These are phyloP conservation scores for Saksenaea oblongispora DNA, from an alignment of 371 early-diverging fungal genomes.

Conservation along the genomic window DNA sequence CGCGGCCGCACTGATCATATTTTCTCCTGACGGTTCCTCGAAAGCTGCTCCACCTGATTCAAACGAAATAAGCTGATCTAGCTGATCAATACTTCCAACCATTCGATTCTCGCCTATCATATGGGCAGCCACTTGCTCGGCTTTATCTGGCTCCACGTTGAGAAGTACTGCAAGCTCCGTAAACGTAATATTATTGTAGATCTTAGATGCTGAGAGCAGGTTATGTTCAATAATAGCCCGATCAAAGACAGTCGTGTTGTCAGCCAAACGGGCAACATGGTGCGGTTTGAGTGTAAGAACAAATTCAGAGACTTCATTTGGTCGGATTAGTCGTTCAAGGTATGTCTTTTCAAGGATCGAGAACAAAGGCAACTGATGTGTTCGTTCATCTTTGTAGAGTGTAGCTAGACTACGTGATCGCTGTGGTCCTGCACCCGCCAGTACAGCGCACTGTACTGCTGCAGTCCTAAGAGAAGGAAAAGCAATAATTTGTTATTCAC, in stretches of 20 bases:
- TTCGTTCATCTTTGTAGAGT: conserved; percentile 91
- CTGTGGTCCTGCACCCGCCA: conserved; percentile 92
- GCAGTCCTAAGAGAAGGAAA: conserved; percentile 44
- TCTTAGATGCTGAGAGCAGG: conserved; percentile 78
- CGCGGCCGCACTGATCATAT: conserved; percentile 30
- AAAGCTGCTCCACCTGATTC: conserved; percentile 61
- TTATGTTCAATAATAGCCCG: conserved; percentile 96
- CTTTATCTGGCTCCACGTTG: conserved; percentile 75
- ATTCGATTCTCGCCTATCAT: conserved; percentile 93
- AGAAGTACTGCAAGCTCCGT: conserved; percentile 80
- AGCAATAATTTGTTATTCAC: not conserved
- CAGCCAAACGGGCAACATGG: conserved; percentile 71
- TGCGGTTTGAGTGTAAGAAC: conserved; percentile 73
- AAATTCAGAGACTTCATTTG: conserved; percentile 79
- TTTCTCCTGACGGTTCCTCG: conserved; percentile 24
- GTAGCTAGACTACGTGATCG: conserved; percentile 86
- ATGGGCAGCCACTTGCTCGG: conserved; percentile 80
- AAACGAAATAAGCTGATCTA: conserved; percentile 82
- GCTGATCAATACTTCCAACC: conserved; percentile 89
- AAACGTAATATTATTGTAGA: conserved; percentile 90
- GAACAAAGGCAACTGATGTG: conserved; percentile 65
- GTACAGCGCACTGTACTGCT: conserved; percentile 81
- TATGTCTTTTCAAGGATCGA: conserved; percentile 90
- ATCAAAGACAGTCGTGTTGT: conserved; percentile 85
- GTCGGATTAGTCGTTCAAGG: conserved; percentile 80